Evolutionary conservation across 805 yeast species (phyloP).

Genomic region (Kazachstania psychrophila): DNA sequence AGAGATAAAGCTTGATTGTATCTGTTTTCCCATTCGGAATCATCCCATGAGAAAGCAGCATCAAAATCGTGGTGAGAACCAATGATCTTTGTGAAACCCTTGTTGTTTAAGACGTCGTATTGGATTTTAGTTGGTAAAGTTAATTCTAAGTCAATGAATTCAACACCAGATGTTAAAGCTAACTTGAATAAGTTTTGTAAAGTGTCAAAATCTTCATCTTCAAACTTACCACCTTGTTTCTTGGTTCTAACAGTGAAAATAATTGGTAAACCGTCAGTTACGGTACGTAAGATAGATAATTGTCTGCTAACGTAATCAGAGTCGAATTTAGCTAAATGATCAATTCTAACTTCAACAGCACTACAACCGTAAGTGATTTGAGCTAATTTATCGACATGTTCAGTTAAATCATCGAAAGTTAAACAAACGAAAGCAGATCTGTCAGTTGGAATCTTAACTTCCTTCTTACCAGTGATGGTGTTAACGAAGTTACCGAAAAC

Average conservation of each 20-base stretch:
- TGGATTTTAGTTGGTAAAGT: constrained; percentile 51
- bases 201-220: constrained; percentile 42
- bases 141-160: constrained; percentile 72
- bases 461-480: constrained; percentile 49
- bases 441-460: constrained; percentile 23
- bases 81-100: constrained; percentile 60
- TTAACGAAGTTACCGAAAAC: constrained; percentile 51
- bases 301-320: constrained; percentile 61
- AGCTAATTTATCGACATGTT: constrained; percentile 38
- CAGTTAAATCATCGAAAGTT: constrained; percentile 52
- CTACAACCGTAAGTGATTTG: constrained; percentile 57
- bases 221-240: constrained; percentile 77
- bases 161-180: constrained; percentile 72
- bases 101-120: constrained; percentile 41
- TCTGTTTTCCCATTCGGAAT: constrained; percentile 64
- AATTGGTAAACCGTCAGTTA: constrained; percentile 57
- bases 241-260: constrained; percentile 71
- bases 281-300: constrained; percentile 56
- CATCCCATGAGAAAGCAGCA: constrained; percentile 55
- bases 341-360: constrained; percentile 81
- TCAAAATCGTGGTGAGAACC: constrained; percentile 75
- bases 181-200: constrained; percentile 45
- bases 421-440: constrained; percentile 67
- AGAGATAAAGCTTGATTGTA: constrained; percentile 57
- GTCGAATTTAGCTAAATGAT: constrained; percentile 45